Conservation (phyloP, 495 filamentous ascomycete genomes). For the Daldinia grandis region DNA sequence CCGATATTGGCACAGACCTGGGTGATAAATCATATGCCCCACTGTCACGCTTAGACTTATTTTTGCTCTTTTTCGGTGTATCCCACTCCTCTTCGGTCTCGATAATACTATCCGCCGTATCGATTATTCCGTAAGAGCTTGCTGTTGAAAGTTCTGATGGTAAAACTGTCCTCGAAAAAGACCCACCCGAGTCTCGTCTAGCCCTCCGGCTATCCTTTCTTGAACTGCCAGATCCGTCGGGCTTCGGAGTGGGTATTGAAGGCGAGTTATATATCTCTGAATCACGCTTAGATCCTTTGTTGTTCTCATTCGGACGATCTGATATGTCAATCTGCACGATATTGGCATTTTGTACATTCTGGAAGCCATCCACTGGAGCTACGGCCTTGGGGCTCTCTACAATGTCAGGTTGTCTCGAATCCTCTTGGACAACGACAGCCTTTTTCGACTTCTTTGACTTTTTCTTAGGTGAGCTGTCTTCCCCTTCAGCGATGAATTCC, state of each 20-base stretch:
- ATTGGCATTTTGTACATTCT: constrained; percentile 33
- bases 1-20: constrained; percentile 21
- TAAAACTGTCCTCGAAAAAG: constrained; percentile 31
- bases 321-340: constrained; percentile 26
- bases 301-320: constrained; percentile 35
- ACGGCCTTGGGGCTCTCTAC: constrained; percentile 30
- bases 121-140: constrained; percentile 41
- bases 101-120: constrained; percentile 32
- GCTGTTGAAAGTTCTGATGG: constrained; percentile 44
- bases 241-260: constrained; percentile 5
- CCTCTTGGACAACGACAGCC: constrained; percentile 37
- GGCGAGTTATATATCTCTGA: constrained; percentile 6
- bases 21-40: constrained; percentile 36
- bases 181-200: constrained; percentile 41
- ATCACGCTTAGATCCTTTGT: constrained; percentile 41
- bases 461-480: constrained; percentile 35
- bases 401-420: constrained; percentile 31
- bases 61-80: constrained; percentile 44
- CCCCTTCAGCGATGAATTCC: constrained; percentile 31
- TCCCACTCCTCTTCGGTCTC: constrained; percentile 45
- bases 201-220: constrained; percentile 17
- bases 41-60: constrained; percentile 44
- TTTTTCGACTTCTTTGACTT: constrained; percentile 47
- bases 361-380: constrained; percentile 44
- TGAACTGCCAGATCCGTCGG: constrained; percentile 10